Evolutionary conservation across 78 protist genomes (phyloP).

Genomic region (Cavenderia fasciculata): DNA sequence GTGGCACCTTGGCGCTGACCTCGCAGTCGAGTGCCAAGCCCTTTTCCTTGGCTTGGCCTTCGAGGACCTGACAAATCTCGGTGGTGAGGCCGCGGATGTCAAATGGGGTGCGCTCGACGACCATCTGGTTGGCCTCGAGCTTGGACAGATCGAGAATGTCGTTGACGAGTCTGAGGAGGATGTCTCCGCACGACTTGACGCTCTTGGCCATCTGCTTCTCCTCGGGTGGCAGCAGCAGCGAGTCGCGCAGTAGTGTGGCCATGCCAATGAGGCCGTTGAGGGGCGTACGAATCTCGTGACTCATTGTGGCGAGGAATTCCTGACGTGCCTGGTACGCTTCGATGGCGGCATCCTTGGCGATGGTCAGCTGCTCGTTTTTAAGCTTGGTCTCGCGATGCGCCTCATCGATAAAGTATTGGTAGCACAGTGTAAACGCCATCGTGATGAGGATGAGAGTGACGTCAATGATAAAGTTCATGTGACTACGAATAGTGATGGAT

Average conservation of each 20-base stretch:
- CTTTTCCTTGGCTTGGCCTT: slow-evolving; percentile 62
- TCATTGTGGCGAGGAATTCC: slow-evolving; percentile 71
- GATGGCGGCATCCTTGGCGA: slow-evolving; percentile 65
- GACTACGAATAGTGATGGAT: slow-evolving; percentile 55
- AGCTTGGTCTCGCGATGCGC: slow-evolving; percentile 65
- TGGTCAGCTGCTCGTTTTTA: slow-evolving; percentile 54
- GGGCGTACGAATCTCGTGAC: slow-evolving; percentile 81
- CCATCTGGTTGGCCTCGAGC: slow-evolving; percentile 82
- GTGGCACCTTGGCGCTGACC: slow-evolving; percentile 32
- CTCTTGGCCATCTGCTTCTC: slow-evolving; percentile 71
- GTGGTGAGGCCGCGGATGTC: slow-evolving; percentile 40
- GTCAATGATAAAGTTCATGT: slow-evolving; percentile 74
- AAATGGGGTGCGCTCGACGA: slow-evolving; percentile 59
- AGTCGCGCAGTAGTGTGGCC: slow-evolving; percentile 40
- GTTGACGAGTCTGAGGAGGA: slow-evolving; percentile 69
- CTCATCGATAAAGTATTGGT: slow-evolving; percentile 73
- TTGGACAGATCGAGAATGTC: slow-evolving; percentile 83
- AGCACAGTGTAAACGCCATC: slow-evolving; percentile 50
- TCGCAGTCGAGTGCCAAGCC: slow-evolving; percentile 18
- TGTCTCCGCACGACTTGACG: slow-evolving; percentile 67
- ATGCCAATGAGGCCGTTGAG: slow-evolving; percentile 78
- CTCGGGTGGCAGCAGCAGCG: slow-evolving; percentile 37
- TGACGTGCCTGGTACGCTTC: slow-evolving; percentile 76
- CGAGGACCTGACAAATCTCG: slow-evolving; percentile 64
- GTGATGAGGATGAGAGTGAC: slow-evolving; percentile 60